Evolutionary conservation across 1,284 basidiomycete species (phyloP).

Genomic region (Ceratobasidium theobromae): DNA sequence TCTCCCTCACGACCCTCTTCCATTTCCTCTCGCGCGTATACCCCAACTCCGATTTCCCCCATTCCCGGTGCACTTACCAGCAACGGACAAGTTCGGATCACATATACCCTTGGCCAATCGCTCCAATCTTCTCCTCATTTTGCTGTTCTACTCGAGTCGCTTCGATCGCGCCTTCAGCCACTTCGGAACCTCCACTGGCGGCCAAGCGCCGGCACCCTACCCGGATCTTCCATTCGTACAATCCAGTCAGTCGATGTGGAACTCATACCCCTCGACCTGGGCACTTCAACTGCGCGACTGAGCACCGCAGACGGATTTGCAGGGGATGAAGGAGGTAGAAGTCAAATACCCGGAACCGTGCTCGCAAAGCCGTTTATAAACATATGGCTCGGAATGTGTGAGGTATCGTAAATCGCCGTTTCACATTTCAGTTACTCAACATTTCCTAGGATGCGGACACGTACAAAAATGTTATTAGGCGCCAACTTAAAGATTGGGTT

Average conservation of each 20-base stretch:
- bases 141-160: conserved; percentile 11
- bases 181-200: conserved; percentile 92
- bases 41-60: conserved; percentile 16
- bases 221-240: conserved; percentile 63
- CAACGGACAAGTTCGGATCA: conserved; percentile 16
- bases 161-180: conserved; percentile 46
- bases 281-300: conserved; percentile 1
- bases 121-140: conserved; percentile 21
- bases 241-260: conserved; percentile 84
- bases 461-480: conserved; percentile 76
- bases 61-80: neutral
- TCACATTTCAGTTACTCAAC: neutral
- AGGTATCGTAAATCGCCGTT: conserved; percentile 53
- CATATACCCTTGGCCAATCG: conserved; percentile 23
- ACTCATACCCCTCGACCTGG: conserved; percentile 63
- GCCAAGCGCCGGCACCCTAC: conserved; percentile 53
- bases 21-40: neutral
- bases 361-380: conserved; percentile 85
- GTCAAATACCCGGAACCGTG: conserved; percentile 75
- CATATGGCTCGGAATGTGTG: conserved; percentile 82
- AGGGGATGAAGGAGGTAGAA: conserved; percentile 52
- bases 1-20: conserved; percentile 14
- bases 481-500: conserved; percentile 92
- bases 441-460: conserved; percentile 72
- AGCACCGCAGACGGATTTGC: conserved; percentile 20